Conservation (phyloP, 768 basidiomycete genomes). For the Cyclocybe cylindracea region DNA sequence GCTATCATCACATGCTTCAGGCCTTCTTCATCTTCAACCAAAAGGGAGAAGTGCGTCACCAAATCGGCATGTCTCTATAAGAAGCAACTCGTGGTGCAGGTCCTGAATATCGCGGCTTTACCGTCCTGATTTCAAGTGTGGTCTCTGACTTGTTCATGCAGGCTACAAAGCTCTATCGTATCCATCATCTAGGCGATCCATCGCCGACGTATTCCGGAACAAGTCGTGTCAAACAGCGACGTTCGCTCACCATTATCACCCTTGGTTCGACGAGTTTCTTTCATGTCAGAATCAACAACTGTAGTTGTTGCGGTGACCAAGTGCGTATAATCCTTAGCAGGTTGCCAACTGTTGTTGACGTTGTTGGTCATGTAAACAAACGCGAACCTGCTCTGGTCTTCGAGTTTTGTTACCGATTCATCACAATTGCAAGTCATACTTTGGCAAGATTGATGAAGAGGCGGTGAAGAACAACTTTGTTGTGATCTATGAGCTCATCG, state of each 20-base stretch:
- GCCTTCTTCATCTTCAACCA: conserved; percentile 99
- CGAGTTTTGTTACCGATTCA: conserved; percentile 97
- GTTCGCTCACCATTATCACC: conserved; percentile 97
- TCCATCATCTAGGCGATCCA: conserved; percentile 70
- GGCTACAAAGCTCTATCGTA: conserved; percentile 6
- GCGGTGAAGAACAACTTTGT: conserved; percentile 99
- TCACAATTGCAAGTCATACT: conserved; percentile 93
- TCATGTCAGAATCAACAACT: conserved; percentile 95
- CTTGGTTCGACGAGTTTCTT: conserved; percentile 99
- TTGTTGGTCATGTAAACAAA: conserved; percentile 58
- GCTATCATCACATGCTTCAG: conserved; percentile 37
- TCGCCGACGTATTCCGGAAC: conserved; percentile 97
- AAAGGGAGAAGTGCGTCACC: conserved; percentile 85
- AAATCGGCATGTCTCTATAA: background rate
- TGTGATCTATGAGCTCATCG: conserved; percentile 95
- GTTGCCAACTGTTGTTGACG: background rate
- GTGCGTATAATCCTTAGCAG: conserved; percentile 61
- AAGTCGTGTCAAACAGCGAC: conserved; percentile 97
- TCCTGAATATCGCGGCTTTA: conserved; percentile 97
- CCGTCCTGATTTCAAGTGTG: conserved; percentile 95
- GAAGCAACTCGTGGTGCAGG: conserved; percentile 44
- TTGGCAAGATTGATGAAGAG: conserved; percentile 98
- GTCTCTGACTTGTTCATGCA: conserved; percentile 10
- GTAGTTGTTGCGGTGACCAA: conserved; percentile 97
- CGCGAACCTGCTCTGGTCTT: conserved; percentile 95